Percentiles rank a stretch among this genome's conserved stretches.
Evolutionary conservation across 2,329 filamentous ascomycete genomes (phyloP).

Genomic region (Arachnomyces sp.): DNA sequence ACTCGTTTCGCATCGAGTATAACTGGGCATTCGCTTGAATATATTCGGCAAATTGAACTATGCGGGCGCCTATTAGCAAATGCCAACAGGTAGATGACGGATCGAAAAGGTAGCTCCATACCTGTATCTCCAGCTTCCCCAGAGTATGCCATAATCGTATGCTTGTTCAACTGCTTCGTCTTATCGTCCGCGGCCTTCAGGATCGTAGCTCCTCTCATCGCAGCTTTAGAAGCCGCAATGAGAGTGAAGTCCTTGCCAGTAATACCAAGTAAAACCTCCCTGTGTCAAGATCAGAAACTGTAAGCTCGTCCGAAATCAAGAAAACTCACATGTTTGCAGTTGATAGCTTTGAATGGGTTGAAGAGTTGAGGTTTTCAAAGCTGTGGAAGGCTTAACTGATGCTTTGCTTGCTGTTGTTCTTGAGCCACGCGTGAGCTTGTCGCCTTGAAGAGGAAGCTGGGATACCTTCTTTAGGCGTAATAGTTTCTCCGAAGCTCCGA

Average conservation of each 20-base stretch:
- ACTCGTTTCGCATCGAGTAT: conserved; percentile 96
- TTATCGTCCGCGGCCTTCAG: conserved; percentile 96
- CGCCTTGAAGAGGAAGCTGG: conserved; percentile 30
- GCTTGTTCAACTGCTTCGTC: conserved; percentile 83
- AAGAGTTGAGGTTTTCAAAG: conserved; percentile 13
- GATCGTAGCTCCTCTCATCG: conserved; percentile 94
- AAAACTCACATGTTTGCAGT: conserved; percentile 23
- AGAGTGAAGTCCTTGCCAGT: conserved; percentile 99
- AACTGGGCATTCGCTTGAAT: conserved; percentile 97
- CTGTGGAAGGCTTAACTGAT: conserved; percentile 1
- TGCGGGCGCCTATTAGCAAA: conserved; percentile 11
- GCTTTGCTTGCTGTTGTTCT: neutral
- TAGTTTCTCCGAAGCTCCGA: conserved; percentile 17
- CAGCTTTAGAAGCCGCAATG: conserved; percentile 93
- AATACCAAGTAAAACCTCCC: conserved; percentile 97
- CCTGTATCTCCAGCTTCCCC: conserved; percentile 94
- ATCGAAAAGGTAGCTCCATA: conserved; percentile 26
- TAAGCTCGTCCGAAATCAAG: conserved; percentile 9
- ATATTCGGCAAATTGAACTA: conserved; percentile 98
- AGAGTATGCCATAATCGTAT: conserved; percentile 89
- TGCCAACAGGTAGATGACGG: neutral
- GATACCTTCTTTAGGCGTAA: conserved; percentile 25
- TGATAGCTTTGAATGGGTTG: conserved; percentile 14
- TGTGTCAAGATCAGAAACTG: conserved; percentile 32
- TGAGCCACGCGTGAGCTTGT: conserved; percentile 33